Evolutionary conservation across 2,329 filamentous ascomycete genomes (phyloP), one percentile per base, ranked within the genome.

Genomic region (Hymenoscyphus occultus): DNA sequence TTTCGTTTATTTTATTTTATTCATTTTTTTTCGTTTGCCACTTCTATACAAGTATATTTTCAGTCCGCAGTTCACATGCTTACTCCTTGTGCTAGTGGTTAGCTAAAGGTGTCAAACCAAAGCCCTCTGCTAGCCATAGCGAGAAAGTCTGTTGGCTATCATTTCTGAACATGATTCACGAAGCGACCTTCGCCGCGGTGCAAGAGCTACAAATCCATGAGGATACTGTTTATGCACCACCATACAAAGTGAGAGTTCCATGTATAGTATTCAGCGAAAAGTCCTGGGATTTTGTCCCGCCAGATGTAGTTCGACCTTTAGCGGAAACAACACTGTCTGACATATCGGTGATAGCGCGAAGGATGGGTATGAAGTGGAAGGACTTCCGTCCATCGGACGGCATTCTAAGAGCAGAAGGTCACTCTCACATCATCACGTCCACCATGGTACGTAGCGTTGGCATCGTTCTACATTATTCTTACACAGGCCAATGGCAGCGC

Each of bases 241-340:
- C 61, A 13, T 48, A 32, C n/a, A 39, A 56, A 14, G 56, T 61
- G n/a, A 64, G 68, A 32, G 16, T 69, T 13, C 71, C 72, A 10
- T 66, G 63, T 12, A 61, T 74, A 10, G 63, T 68, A 10, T 66
- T 72, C 22, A 62, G 67, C 13, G 69, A 74, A 40, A 65, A 71
- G n/a, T 76, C 71, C 4, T 76, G 74, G 74, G 74, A 75, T 58
- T 74, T 76, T 61, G 71, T 74, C 42, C 70, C 71, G 28, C 72
- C 73, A 28, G 73, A 74, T 61, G 67, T 76, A 9, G 67, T 73
- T 1, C 68, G 71, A 19, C 74, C 74, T 14, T 64, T 73, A 19
- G 72, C 72, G 5, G 67, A 65, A 31, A 71, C 68, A 12, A 74
- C 69, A 1, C 57, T 76, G 2, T 69, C 67, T 10, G 72, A 73